These are phyloP conservation scores for Endogone sp. DNA, from an alignment of 192 early-diverging fungal genomes.

Conservation along the genomic window DNA sequence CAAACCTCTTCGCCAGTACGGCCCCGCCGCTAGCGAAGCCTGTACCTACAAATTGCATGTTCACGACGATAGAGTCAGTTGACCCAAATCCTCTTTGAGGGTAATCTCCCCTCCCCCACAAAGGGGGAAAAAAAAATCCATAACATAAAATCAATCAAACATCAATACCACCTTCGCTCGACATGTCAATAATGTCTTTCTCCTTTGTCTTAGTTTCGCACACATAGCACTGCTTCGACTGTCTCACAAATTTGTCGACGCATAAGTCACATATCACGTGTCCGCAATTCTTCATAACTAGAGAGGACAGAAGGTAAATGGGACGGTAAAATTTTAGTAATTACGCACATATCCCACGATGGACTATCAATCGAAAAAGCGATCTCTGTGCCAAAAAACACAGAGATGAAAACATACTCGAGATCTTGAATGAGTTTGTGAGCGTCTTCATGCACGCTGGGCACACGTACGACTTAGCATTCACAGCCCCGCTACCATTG, in stretches of 20 bases:
- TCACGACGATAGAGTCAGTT: no score
- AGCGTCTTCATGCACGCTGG: conserved; percentile 69
- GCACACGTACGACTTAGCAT: conserved; percentile 49
- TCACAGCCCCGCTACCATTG: conserved; percentile 26
- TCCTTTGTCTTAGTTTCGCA: conserved; percentile 65
- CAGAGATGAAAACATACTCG: conserved; percentile 30
- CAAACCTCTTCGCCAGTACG: conserved; percentile 57
- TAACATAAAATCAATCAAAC: conserved; percentile 13
- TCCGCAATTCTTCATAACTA: conserved; percentile 63
- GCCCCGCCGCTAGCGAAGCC: conserved; percentile 62
- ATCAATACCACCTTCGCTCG: conserved; percentile 56
- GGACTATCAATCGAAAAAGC: not conserved
- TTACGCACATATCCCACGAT: no score
- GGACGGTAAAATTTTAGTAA: not conserved
- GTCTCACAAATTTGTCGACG: conserved; percentile 61
- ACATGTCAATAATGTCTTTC: conserved; percentile 64
- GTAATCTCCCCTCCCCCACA: no score
- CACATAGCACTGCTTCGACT: conserved; percentile 63
- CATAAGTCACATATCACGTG: conserved; percentile 72
- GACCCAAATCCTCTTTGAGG: no score
- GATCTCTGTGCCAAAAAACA: no score
- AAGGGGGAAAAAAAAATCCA: not conserved
- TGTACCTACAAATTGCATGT: conserved; percentile 45
- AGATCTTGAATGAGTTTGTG: conserved; percentile 66
- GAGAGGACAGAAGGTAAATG: not conserved